Evolutionary conservation across 208 protist genomes (phyloP).

Genomic region (Balamuthia mandrillaris): DNA sequence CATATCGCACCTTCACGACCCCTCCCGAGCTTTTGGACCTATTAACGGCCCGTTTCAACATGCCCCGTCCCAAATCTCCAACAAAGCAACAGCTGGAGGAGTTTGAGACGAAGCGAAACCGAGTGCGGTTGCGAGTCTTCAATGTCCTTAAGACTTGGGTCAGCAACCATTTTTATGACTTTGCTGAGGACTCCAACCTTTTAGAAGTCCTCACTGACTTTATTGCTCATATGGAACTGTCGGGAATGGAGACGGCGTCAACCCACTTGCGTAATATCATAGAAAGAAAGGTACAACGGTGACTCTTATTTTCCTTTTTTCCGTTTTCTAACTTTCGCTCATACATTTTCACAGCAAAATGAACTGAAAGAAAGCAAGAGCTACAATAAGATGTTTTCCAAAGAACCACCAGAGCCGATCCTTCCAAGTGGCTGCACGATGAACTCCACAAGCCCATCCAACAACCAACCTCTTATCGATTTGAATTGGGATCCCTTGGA

Average conservation of each 20-base stretch:
- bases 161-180: conserved; percentile 39
- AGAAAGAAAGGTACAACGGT: not conserved
- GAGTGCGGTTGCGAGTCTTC: conserved; percentile 38
- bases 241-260: not conserved
- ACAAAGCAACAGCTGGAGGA: conserved; percentile 17
- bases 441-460: too few relatives aligned
- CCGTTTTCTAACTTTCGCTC: not conserved
- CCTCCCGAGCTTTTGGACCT: not conserved
- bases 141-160: conserved; percentile 37
- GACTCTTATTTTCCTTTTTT: not conserved
- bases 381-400: too few relatives aligned
- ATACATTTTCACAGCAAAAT: not conserved
- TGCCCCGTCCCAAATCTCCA: conserved; percentile 3
- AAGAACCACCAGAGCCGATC: too few relatives aligned
- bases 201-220: conserved; percentile 24
- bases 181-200: conserved; percentile 4
- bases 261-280: not conserved
- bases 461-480: too few relatives aligned
- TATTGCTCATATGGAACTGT: too few relatives aligned
- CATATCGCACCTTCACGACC: conserved; percentile 44
- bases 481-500: not conserved
- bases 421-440: too few relatives aligned
- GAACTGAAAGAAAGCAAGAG: not conserved
- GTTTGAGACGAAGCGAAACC: conserved; percentile 32
- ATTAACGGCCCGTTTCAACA: not conserved